A percentile compares a stretch with the other conserved stretches of the same genome.
phyloP scores from a whole-genome alignment of 768 basidiomycete genomes.

The Trametes meyenii region DNA sequence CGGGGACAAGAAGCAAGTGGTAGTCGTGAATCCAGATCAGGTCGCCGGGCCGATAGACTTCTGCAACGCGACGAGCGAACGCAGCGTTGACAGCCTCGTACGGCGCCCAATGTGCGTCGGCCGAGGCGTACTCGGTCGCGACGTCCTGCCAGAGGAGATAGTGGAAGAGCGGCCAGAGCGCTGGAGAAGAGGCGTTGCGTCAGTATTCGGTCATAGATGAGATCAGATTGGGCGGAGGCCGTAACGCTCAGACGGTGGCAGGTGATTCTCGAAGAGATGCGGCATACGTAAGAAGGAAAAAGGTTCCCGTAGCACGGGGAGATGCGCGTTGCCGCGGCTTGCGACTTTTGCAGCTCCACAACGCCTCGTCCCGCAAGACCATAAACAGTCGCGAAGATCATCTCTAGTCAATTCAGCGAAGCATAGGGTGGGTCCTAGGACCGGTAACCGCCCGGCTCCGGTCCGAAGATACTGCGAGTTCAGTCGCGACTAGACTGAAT shows the following conservation, averaged over 20 bases:
- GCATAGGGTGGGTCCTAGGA: not conserved
- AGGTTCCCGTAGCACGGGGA: conserved; percentile 12
- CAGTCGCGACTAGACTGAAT: not conserved
- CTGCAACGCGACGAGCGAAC: conserved; percentile 75
- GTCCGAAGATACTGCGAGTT: conserved; percentile 14
- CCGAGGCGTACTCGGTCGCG: conserved; percentile 83
- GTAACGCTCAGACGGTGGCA: not conserved
- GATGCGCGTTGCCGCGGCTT: not conserved
- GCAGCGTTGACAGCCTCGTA: conserved; percentile 84
- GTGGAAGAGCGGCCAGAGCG: conserved; percentile 97
- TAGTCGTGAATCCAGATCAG: conserved; percentile 96
- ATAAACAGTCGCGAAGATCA: not conserved
- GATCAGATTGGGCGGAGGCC: not conserved
- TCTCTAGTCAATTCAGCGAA: conserved; percentile 4
- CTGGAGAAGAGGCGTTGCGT: conserved; percentile 41
- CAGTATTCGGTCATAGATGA: not conserved
- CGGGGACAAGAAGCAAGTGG: conserved; percentile 90
- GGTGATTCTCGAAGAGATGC: not conserved
- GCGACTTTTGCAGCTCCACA: conserved; percentile 1
- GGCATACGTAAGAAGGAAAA: conserved; percentile 9
- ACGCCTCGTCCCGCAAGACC: not conserved
- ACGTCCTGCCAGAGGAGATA: conserved; percentile 98
- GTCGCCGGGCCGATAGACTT: conserved; percentile 76
- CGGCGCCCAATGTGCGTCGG: conserved; percentile 79
- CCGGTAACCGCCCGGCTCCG: conserved; percentile 8